Percentiles rank a stretch among this genome's conserved stretches.
Evolutionary conservation across 768 basidiomycete genomes (phyloP).

Genomic region (Rhizopogon vesiculosus): DNA sequence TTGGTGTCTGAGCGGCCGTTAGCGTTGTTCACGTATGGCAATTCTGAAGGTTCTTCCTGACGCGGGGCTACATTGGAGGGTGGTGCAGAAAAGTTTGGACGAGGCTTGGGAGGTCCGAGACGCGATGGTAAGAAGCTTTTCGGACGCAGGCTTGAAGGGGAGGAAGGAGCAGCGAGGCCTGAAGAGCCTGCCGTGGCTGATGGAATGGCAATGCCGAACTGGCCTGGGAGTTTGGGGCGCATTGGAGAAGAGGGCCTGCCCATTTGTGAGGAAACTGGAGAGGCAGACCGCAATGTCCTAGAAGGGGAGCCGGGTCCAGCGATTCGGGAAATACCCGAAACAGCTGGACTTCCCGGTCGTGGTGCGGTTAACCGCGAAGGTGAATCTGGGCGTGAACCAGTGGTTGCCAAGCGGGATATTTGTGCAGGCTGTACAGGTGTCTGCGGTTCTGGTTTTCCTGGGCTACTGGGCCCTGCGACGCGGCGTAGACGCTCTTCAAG

Average conservation of each 20-base stretch:
- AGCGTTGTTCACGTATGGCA: conserved; percentile 19
- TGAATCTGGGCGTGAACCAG: conserved; percentile 43
- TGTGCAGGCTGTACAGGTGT: conserved; percentile 40
- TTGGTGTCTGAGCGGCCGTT: conserved; percentile 13
- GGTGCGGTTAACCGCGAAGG: conserved; percentile 41
- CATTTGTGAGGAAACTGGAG: conserved; percentile 32
- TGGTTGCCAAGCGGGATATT: conserved; percentile 47
- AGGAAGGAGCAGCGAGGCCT: conserved; percentile 26
- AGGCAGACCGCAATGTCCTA: conserved; percentile 27
- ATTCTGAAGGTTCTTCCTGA: conserved; percentile 26
- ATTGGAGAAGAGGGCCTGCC: conserved; percentile 48
- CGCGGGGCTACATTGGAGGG: conserved; percentile 19
- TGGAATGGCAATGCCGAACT: conserved; percentile 19
- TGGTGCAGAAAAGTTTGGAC: conserved; percentile 23
- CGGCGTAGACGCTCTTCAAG: conserved; percentile 86
- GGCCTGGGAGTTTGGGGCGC: conserved; percentile 39
- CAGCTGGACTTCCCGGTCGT: conserved; percentile 46
- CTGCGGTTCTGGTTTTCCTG: conserved; percentile 35
- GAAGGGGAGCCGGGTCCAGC: conserved; percentile 40
- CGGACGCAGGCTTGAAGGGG: conserved; percentile 42
- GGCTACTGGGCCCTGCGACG: conserved; percentile 60
- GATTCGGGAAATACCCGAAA: conserved; percentile 33
- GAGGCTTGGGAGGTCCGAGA: conserved; percentile 59
- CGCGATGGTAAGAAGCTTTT: conserved; percentile 75
- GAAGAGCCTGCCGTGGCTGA: conserved; percentile 10